Conservation (phyloP, 768 basidiomycete genomes). For the Goffeauzyma gilvescens region DNA sequence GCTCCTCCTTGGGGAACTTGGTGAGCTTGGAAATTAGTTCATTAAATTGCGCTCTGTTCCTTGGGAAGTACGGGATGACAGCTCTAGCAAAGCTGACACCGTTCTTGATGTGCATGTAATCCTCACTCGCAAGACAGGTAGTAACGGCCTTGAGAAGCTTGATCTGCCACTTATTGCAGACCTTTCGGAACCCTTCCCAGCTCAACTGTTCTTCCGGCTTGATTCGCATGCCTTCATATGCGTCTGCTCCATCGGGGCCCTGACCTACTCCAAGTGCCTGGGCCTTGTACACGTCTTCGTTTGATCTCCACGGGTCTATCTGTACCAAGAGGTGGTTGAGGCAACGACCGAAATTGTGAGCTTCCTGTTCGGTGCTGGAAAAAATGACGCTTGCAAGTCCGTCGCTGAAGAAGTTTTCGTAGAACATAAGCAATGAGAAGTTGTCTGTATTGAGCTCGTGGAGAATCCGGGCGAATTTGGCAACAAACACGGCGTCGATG, state of each 20-base stretch:
- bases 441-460: constrained; percentile 75
- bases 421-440: constrained; percentile 68
- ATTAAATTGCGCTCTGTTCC: neutral
- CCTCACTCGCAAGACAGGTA: constrained; percentile 63
- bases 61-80: constrained; percentile 8
- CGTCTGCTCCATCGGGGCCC: constrained; percentile 41
- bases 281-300: constrained; percentile 39
- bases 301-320: constrained; percentile 57
- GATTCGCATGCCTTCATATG: constrained; percentile 42
- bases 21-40: constrained; percentile 1
- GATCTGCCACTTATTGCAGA: constrained; percentile 68
- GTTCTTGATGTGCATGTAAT: constrained; percentile 96
- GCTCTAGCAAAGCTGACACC: constrained; percentile 64
- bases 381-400: constrained; percentile 69
- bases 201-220: constrained; percentile 36
- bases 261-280: constrained; percentile 55
- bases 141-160: constrained; percentile 52
- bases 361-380: constrained; percentile 89
- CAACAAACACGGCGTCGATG: constrained; percentile 87
- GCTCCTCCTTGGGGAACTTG: neutral
- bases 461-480: constrained; percentile 70
- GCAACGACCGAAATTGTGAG: constrained; percentile 86
- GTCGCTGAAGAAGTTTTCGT: constrained; percentile 72
- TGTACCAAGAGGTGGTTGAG: constrained; percentile 59
- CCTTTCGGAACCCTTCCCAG: constrained; percentile 51